Evolutionary conservation across 768 basidiomycete species (phyloP).

Genomic region (Tricholoma saponaceum): DNA sequence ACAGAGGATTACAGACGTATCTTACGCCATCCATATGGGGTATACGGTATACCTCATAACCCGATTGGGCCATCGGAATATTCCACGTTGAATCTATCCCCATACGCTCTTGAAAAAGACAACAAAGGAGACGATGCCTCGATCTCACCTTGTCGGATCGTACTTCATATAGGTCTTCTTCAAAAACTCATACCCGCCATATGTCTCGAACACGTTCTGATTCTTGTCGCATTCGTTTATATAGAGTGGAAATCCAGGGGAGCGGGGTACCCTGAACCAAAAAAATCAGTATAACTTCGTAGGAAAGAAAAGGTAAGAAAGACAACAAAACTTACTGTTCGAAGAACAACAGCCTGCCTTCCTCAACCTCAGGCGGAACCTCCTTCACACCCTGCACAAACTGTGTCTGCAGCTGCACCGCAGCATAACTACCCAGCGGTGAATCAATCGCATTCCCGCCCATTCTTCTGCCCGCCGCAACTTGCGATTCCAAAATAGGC

Average conservation of each 20-base stretch:
- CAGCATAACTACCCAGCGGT: conserved; percentile 29
- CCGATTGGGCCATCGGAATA: conserved; percentile 29
- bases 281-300: not conserved
- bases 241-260: conserved; percentile 35
- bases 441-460: conserved; percentile 37
- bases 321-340: not conserved
- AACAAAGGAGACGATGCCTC: not conserved
- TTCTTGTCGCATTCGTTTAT: conserved; percentile 35
- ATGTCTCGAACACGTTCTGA: conserved; percentile 36
- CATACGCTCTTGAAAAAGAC: not conserved
- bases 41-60: conserved; percentile 4
- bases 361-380: not conserved
- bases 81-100: conserved; percentile 29
- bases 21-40: too few species aligned
- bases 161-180: conserved; percentile 37
- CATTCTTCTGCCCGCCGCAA: conserved; percentile 26
- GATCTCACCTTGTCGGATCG: conserved; percentile 35
- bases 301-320: not conserved
- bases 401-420: conserved; percentile 29
- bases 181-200: conserved; percentile 33
- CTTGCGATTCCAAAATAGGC: conserved; percentile 31
- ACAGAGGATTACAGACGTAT: too few species aligned
- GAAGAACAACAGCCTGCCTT: not conserved
- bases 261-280: conserved; percentile 27
- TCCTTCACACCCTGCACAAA: conserved; percentile 14